Evolutionary conservation across 2,329 filamentous ascomycete species (phyloP), one percentile per base, ranked within the genome.

Genomic region (Pseudonectria foliicola): DNA sequence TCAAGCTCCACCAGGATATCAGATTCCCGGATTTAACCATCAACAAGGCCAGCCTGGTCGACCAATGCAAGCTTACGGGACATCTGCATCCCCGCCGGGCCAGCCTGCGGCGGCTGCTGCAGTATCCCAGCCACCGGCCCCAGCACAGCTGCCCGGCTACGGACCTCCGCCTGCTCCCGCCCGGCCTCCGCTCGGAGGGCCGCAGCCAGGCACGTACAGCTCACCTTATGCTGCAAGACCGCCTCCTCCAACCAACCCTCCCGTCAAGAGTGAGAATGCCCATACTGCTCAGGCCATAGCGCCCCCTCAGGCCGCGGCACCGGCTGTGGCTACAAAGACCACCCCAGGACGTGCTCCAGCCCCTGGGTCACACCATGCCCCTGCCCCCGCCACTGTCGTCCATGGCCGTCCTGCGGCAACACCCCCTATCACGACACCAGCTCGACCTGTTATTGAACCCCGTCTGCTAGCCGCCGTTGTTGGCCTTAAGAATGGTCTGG

Each of bases 401-500:
- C 42, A 46, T 6, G 46, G 32, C 18, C 50, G 48, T n/a, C 38
- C 56, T 10, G 36, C 53, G 4, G 42, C 50, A 26, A 43, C 54
- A n/a, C 44, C 57, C 13, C 39, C 56, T 8, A 33, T 46, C 4
- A 31, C 49, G n/a, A 37, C 45, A n/a, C 40, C 55, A 10, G 38
- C 49, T 7, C 54, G 58, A 23, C 58, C 59, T 7, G 61, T 66
- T 16, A 64, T 73, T 16, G 61, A 70, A n/a, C 62, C 65, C 1
- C 59, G 60, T 24, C 52, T 72, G 2, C 52, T 66, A 14, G 45
- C 53, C 6, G 62, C 64, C 11, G 60, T 74, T 13, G 57, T 62
- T 24, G 59, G 60, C 13, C 64, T 74, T 49, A 70, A 68, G 45
- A 62, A 64, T 10, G 65, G 68, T 8, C 56, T 73, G 12, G 59